A percentile compares a stretch with the other conserved stretches of the same genome.
phyloP scores from a whole-genome alignment of 495 filamentous ascomycete genomes.

The Aspergillus ostianus region DNA sequence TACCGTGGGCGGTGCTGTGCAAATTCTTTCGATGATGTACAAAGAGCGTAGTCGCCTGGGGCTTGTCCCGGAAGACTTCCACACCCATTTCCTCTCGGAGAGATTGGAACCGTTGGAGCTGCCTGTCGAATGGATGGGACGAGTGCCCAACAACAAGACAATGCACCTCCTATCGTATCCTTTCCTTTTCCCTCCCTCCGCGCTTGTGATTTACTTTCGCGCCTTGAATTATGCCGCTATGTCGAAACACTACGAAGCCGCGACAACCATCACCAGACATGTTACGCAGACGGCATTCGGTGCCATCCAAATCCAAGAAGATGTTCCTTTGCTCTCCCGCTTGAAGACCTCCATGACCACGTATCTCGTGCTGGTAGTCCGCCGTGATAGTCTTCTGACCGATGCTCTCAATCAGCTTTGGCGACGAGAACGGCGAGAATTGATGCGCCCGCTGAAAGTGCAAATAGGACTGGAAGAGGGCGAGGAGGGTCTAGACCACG shows the following conservation, averaged over 20 bases:
- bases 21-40: conserved; percentile 72
- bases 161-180: conserved; percentile 78
- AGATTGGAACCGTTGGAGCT: conserved; percentile 74
- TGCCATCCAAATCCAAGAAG: conserved; percentile 39
- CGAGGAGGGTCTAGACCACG: conserved; percentile 89
- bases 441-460: conserved; percentile 84
- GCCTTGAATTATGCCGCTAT: conserved; percentile 84
- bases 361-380: conserved; percentile 75
- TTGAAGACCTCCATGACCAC: conserved; percentile 63
- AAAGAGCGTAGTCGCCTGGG: conserved; percentile 61
- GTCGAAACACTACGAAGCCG: conserved; percentile 70
- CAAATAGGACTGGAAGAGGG: conserved; percentile 75
- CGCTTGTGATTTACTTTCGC: conserved; percentile 80
- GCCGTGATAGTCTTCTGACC: conserved; percentile 64
- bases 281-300: conserved; percentile 57
- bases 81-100: conserved; percentile 72
- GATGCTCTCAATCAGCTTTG: conserved; percentile 89
- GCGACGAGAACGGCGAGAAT: conserved; percentile 76
- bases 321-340: conserved; percentile 54
- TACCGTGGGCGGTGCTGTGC: conserved; percentile 69
- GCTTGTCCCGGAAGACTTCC: conserved; percentile 65
- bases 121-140: conserved; percentile 68
- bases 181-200: conserved; percentile 72
- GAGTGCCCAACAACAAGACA: conserved; percentile 53
- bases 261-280: conserved; percentile 60